Base-by-base conservation (phyloP, 345 rosid species). In the Eucalyptus polyanthemos region DNA sequence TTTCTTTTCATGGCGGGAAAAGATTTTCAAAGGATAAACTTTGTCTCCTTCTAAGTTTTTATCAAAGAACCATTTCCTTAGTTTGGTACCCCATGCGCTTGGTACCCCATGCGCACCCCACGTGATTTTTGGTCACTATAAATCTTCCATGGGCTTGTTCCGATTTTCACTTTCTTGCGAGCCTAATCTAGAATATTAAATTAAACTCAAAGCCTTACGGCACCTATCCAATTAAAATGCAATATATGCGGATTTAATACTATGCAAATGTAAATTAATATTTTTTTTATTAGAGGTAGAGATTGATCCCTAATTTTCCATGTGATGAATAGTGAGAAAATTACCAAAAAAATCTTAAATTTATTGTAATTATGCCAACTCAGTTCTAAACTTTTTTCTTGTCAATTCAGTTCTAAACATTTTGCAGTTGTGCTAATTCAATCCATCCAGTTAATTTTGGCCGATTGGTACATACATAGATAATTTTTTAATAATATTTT, bases 401-500 rank as follows among this genome's bases (percentile, higher is more conserved):
- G 22, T 0, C 1, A 53, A 53, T 53, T 19, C 11, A 53, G 2
- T 53, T 53, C 2, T 53, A 53, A 53, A 53, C 58, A 2, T 53
- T 53, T 53, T 19, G 25, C 1, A 19, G 21, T 21, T 53, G 4
- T 53, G 24, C 1, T 9, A 21, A 17, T 51, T 17, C 2, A 51
- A 17, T 19, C 24, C 24, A 53, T 53, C 58, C 0, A 53, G 10
- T 9, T 17, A 53, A 53, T 53, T 53, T 53, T 53, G 24, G 22
- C 10, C 2, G 1, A 4, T 53, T 3, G 24, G 11, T 19, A 2
- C 2, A 8, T 2, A 53, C 11, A 8, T 53, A 4, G 11, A 53
- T 53, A 53, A 19, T 53, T 21, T 53, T 53, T 3, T 53, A 50
- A 53, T 53, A 19, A 53, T 21, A 53, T 53, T 53, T 53, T 19